Conservation (phyloP, 108 stramenopile species). For the Nitzschia palea region DNA sequence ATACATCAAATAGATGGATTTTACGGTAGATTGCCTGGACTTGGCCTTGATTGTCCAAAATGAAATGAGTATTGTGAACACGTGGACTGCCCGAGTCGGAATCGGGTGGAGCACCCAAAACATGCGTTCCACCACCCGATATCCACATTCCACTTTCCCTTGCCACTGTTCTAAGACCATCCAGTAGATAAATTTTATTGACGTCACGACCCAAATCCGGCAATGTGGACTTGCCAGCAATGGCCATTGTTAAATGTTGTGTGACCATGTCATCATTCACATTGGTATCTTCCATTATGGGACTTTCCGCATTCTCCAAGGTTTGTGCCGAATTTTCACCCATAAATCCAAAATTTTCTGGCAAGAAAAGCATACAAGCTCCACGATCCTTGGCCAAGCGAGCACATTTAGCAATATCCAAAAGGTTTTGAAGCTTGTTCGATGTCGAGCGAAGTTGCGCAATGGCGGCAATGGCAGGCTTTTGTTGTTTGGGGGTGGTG, state of each 20-base stretch:
- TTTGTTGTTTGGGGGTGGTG: background rate
- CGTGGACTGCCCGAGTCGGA: constrained; percentile 28
- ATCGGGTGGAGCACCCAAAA: constrained; percentile 39
- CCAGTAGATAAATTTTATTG: constrained; percentile 48
- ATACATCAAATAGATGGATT: constrained; percentile 95
- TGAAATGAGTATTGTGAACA: constrained; percentile 95
- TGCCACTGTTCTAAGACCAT: constrained; percentile 72
- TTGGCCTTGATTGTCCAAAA: constrained; percentile 73
- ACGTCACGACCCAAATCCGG: background rate
- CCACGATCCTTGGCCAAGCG: constrained; percentile 50
- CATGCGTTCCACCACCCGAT: constrained; percentile 81
- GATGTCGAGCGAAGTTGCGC: constrained; percentile 78
- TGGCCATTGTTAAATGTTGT: background rate
- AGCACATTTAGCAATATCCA: constrained; percentile 72
- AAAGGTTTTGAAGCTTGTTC: constrained; percentile 65
- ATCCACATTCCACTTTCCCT: constrained; percentile 67
- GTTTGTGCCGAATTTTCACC: constrained; percentile 70
- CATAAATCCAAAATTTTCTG: constrained; percentile 86
- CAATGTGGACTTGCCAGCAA: background rate
- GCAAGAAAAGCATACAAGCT: constrained; percentile 77
- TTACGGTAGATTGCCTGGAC: constrained; percentile 79
- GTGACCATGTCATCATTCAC: constrained; percentile 6
- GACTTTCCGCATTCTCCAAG: constrained; percentile 64
- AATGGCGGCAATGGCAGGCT: constrained; percentile 50
- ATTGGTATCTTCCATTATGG: constrained; percentile 7